Conservation (phyloP, 2,329 filamentous ascomycete genomes). For the Apiospora aurea region DNA sequence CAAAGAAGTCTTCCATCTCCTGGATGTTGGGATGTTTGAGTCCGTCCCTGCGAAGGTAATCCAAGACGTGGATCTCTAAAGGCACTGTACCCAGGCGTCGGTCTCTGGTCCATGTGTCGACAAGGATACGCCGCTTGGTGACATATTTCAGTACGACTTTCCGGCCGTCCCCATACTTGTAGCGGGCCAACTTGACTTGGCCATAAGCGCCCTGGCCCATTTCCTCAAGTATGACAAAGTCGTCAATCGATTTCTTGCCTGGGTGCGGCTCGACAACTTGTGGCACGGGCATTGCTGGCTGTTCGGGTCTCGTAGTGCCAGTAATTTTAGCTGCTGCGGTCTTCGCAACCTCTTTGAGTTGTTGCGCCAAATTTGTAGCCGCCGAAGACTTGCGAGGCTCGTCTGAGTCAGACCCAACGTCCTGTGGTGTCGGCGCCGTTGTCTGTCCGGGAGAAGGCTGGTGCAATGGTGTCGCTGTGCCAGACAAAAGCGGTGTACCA, state of each 20-base stretch:
- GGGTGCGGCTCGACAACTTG: slow-evolving; percentile 45
- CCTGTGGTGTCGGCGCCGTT: slow-evolving; percentile 62
- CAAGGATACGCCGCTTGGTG: slow-evolving; percentile 93
- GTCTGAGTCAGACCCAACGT: slow-evolving; percentile 62
- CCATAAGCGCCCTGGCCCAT: slow-evolving; percentile 99
- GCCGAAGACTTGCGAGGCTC: slow-evolving; percentile 54
- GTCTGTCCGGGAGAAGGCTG: slow-evolving; percentile 82
- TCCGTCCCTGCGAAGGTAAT: slow-evolving; percentile 83
- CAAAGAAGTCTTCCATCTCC: slow-evolving; percentile 77
- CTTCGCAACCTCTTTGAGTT: slow-evolving; percentile 63
- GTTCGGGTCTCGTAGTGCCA: slow-evolving; percentile 42
- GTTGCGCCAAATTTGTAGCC: slow-evolving; percentile 58
- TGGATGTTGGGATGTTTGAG: slow-evolving; percentile 73
- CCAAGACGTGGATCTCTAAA: slow-evolving; percentile 94
- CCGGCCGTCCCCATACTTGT: slow-evolving; percentile 76
- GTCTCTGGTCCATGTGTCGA: slow-evolving; percentile 98
- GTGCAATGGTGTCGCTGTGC: slow-evolving; percentile 73
- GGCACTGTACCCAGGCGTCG: slow-evolving; percentile 92
- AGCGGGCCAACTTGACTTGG: slow-evolving; percentile 92
- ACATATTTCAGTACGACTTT: slow-evolving; percentile 98
- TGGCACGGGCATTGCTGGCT: slow-evolving; percentile 40
- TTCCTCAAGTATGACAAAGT: slow-evolving; percentile 93
- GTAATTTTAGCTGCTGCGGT: slow-evolving; percentile 62
- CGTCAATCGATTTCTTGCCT: slow-evolving; percentile 83
- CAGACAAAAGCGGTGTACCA: slow-evolving; percentile 69